Conservation (phyloP, 768 basidiomycete genomes). For the Rhizopogon salebrosus region DNA sequence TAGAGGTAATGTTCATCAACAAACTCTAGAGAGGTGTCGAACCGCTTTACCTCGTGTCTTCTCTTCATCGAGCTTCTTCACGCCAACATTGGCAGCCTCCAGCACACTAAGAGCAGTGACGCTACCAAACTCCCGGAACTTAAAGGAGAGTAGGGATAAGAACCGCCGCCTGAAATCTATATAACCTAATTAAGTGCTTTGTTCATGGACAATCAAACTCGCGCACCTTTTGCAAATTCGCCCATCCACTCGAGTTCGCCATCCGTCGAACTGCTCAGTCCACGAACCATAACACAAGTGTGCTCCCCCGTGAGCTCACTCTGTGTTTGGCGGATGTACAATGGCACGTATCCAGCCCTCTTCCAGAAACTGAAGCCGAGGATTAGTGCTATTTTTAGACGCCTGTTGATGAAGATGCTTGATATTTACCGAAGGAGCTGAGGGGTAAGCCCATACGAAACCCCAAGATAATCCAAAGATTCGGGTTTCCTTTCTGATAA, state of each 20-base stretch:
- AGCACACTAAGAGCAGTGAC: constrained; percentile 84
- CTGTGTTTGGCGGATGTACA: constrained; percentile 89
- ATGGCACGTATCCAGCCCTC: constrained; percentile 81
- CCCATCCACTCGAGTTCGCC: constrained; percentile 75
- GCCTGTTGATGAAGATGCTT: constrained; percentile 3
- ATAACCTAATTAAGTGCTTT: background rate
- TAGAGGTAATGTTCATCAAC: constrained; percentile 27
- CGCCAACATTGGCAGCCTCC: constrained; percentile 71
- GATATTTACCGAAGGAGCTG: constrained; percentile 72
- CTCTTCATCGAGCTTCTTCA: constrained; percentile 40
- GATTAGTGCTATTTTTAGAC: background rate
- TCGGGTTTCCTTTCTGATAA: constrained; percentile 89
- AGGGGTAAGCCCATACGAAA: constrained; percentile 91
- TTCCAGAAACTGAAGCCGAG: constrained; percentile 81
- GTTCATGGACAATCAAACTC: background rate
- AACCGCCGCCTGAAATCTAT: constrained; percentile 94
- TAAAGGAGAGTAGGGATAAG: constrained; percentile 84
- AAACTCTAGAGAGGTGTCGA: background rate
- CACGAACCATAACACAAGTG: constrained; percentile 91
- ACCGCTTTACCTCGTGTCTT: constrained; percentile 12
- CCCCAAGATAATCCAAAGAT: constrained; percentile 87
- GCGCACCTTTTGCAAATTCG: constrained; percentile 78
- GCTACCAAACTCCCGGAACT: constrained; percentile 90
- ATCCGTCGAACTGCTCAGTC: constrained; percentile 63
- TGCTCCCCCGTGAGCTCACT: constrained; percentile 97